Conservation (phyloP, 331 rosid species). For the Quercus phellos region DNA sequence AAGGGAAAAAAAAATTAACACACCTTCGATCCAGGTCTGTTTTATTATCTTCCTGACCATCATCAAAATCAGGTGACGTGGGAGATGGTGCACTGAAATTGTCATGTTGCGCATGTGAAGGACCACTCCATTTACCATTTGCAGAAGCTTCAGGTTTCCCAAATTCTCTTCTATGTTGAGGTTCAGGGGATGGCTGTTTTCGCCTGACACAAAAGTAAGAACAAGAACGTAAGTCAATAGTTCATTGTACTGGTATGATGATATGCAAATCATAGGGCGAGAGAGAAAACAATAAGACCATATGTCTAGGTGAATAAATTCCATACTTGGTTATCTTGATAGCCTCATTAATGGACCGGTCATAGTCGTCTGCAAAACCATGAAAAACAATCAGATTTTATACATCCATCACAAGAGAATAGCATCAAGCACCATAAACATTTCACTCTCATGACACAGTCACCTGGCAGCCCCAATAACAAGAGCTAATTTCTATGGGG, state of each 20-base stretch:
- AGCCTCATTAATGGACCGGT: slow-evolving; percentile 93
- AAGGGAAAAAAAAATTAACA: not conserved
- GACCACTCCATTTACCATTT: slow-evolving; percentile 74
- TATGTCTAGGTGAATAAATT: slow-evolving; percentile 14
- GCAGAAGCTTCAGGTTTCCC: slow-evolving; percentile 59
- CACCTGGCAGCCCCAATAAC: not conserved
- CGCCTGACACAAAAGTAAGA: slow-evolving; percentile 35
- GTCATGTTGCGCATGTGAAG: slow-evolving; percentile 45
- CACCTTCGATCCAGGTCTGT: slow-evolving; percentile 80
- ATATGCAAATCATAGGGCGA: not conserved
- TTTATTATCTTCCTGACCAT: slow-evolving; percentile 51
- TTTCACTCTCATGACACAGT: not conserved
- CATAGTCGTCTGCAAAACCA: slow-evolving; percentile 84
- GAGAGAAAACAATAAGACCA: not conserved
- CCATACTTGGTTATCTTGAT: slow-evolving; percentile 92
- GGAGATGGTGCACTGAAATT: slow-evolving; percentile 70
- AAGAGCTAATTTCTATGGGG: not conserved
- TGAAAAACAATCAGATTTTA: slow-evolving; percentile 21
- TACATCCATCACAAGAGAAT: slow-evolving; percentile 4
- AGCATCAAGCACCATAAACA: slow-evolving; percentile 6
- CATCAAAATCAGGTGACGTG: slow-evolving; percentile 59
- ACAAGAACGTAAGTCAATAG: slow-evolving; percentile 17
- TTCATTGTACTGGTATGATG: not conserved
- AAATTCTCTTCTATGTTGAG: slow-evolving; percentile 53
- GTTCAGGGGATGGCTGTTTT: slow-evolving; percentile 80